Percentiles rank a stretch among this genome's conserved stretches.
phyloP scores from a whole-genome alignment of 1,139 yeast genomes.

The Yamadazyma triangularis region DNA sequence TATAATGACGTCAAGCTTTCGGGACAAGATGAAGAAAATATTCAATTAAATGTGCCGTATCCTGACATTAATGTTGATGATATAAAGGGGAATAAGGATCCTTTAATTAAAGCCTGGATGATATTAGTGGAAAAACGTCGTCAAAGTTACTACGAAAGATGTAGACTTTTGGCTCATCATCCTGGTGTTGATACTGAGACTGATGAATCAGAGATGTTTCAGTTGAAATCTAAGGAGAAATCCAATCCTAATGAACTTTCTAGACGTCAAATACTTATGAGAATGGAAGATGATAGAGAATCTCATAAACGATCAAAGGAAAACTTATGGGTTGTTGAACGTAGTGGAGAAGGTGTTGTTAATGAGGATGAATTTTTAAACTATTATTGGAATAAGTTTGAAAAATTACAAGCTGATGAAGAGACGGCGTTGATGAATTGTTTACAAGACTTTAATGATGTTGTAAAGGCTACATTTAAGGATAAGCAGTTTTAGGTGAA shows the following conservation, averaged over 20 bases:
- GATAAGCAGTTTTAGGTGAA: conserved; percentile 17
- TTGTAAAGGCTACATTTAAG: conserved; percentile 44
- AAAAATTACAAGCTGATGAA: conserved; percentile 45
- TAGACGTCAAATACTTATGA: conserved; percentile 54
- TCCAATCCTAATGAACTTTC: conserved; percentile 26
- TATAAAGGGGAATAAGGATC: conserved; percentile 17
- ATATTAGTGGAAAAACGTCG: conserved; percentile 43
- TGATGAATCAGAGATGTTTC: conserved; percentile 29
- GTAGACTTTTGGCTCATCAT: conserved; percentile 28
- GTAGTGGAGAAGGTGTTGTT: conserved; percentile 38
- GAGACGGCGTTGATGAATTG: conserved; percentile 36
- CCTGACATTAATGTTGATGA: conserved; percentile 26
- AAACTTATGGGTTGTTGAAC: conserved; percentile 61
- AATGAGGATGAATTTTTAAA: conserved; percentile 55
- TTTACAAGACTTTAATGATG: conserved; percentile 50
- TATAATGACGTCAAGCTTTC: conserved; percentile 26
- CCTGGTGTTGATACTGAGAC: conserved; percentile 18
- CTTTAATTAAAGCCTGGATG: conserved; percentile 44
- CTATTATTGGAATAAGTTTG: conserved; percentile 52
- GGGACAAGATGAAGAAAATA: conserved; percentile 29
- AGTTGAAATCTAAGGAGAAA: conserved; percentile 21
- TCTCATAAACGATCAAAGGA: conserved; percentile 78
- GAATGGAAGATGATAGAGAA: conserved; percentile 88
- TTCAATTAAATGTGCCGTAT: conserved; percentile 30
- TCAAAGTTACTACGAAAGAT: conserved; percentile 49